Base-by-base conservation (phyloP, 2,329 filamentous ascomycete species). In the Alternaria tenuissima region DNA sequence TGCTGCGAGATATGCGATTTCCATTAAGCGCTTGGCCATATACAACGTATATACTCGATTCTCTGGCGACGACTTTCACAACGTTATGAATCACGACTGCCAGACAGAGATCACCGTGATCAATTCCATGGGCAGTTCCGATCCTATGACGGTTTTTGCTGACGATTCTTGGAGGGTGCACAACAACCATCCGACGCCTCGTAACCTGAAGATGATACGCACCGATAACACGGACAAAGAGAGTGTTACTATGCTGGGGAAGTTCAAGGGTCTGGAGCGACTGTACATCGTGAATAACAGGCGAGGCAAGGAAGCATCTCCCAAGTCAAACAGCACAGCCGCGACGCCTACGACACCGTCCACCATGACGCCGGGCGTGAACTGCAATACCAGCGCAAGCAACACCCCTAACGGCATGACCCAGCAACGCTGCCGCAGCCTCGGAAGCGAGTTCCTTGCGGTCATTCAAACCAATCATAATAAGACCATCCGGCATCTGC, bases 41-140 rank as follows among this genome's bases (percentile, higher is more conserved):
- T 84, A 87, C 63, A 89, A 89, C 63, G 77, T 88, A 38, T 88
- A 86, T 64, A 83, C 86, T 0, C 79, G 82, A 1, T 84, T 86
- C 61, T 79, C 79, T 2, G 78, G 80, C 14, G 66, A 73, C 5
- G 82, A 82, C 11, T 79, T 86, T 51, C 76, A 81, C 7, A 36
- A 78, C 1, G 76, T 83, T 1, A 74, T 86, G 12, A 80, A 86
- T 49, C 64, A 74, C 0, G 57, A 68, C 0, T 67, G 59, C 0
- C 68, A 85, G 12, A 78, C 83, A 59, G 82, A 86, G 44, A 61
- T 87, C n/a, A 85, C 83, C 1, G 76, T 86, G 28, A 77, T 89
- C 36, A 86, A 84, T 66, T 81, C 79, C n/a, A 81, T 84, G 62
- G 82, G 82, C 9, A 78, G 79, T 3, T 77, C 80, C n/a, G 71